A percentile compares a stretch with the other conserved stretches of the same genome.
phyloP scores from a whole-genome alignment of 306 rosid species.

The Sophora flavescens region DNA sequence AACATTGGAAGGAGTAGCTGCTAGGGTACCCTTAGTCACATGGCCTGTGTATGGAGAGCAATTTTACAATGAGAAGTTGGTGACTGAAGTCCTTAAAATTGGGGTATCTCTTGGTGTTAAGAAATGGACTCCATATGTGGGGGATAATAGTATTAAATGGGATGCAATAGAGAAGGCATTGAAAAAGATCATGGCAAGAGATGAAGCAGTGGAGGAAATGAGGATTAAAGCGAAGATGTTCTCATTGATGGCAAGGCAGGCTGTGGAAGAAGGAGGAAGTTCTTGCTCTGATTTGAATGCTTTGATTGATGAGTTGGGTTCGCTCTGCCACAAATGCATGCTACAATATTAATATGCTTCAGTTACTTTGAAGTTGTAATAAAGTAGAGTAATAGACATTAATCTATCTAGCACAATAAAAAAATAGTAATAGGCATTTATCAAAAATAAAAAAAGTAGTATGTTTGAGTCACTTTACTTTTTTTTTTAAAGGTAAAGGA shows the following conservation, averaged over 20 bases:
- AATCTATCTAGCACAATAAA: neutral
- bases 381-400: no score
- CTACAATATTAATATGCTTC: no score
- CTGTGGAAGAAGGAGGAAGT: conserved; percentile 41
- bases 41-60: conserved; percentile 16
- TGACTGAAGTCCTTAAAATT: conserved; percentile 10
- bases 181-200: neutral
- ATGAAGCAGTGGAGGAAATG: conserved; percentile 41
- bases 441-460: no score
- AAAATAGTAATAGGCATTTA: neutral
- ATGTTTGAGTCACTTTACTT: no score
- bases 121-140: neutral
- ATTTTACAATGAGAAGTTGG: conserved; percentile 31
- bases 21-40: conserved; percentile 25
- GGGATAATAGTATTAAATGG: neutral
- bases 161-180: conserved; percentile 23
- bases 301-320: conserved; percentile 35
- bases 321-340: neutral
- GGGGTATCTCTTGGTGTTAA: conserved; percentile 15
- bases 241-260: neutral
- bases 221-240: conserved; percentile 26
- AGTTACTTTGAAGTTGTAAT: no score
- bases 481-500: no score
- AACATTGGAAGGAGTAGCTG: conserved; percentile 47
- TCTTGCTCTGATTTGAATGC: conserved; percentile 40